Evolutionary conservation across 2,329 filamentous ascomycete species (phyloP).

Genomic region (Lojkania enalia): DNA sequence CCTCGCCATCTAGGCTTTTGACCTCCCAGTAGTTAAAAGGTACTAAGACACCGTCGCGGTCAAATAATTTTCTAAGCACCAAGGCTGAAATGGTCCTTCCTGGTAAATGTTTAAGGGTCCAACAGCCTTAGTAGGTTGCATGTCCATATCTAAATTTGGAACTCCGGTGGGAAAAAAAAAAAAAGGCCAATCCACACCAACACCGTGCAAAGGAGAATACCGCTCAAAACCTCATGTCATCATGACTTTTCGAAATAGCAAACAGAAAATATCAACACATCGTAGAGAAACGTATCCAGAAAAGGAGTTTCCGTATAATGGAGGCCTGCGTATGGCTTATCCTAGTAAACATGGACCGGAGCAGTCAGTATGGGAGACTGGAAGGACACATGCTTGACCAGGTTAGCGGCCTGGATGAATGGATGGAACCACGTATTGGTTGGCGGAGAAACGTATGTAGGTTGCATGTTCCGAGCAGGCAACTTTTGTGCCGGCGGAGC

Average conservation of each 20-base stretch:
- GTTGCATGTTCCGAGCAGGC: conserved; percentile 31
- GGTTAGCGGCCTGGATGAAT: conserved; percentile 45
- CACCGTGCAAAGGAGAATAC: conserved; percentile 31
- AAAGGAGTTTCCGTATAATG: conserved; percentile 16
- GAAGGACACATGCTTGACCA: conserved; percentile 48
- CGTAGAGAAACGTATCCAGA: conserved; percentile 33
- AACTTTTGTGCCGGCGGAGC: conserved; percentile 32
- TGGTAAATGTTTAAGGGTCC: conserved; percentile 1
- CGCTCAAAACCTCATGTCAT: conserved; percentile 38
- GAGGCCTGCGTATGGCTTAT: neutral
- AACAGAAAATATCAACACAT: conserved; percentile 39
- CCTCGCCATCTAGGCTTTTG: conserved; percentile 38
- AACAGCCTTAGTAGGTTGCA: conserved; percentile 2
- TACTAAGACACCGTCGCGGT: conserved; percentile 26
- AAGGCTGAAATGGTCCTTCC: conserved; percentile 7
- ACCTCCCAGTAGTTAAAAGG: conserved; percentile 32
- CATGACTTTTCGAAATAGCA: conserved; percentile 38
- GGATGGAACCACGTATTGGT: conserved; percentile 46
- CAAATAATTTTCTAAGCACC: conserved; percentile 9
- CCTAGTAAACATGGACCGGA: conserved; percentile 44
- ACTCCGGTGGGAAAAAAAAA: conserved; percentile 22
- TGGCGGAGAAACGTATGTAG: conserved; percentile 43
- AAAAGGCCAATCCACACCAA: conserved; percentile 26
- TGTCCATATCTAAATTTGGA: conserved; percentile 37
- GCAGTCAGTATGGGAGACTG: conserved; percentile 43